Base-by-base conservation (phyloP, 1,284 basidiomycete genomes). In the Cryptococcus sp. region DNA sequence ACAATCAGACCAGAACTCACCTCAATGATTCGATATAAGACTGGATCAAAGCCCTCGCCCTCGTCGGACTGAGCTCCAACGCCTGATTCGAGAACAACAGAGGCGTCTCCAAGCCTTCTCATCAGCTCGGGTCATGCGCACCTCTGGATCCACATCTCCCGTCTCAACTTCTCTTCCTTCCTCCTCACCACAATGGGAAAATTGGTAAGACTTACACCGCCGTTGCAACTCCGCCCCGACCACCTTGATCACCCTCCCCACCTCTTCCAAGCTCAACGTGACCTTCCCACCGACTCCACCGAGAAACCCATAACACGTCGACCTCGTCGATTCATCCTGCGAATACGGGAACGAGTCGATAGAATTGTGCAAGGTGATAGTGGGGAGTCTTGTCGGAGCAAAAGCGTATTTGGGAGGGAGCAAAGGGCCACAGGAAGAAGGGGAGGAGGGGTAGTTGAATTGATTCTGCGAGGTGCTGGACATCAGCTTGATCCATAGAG, bases 1-100 rank as follows among this genome's bases (percentile, higher is more conserved):
- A 41, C 71, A 63, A 59, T 80, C 82, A 1, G 81, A 80, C 36
- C 75, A 73, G 43, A 19, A 58, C 64, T 40, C 40, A 70, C 63
- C 66, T 51, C 18, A 73, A 50, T 6, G 70, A 70, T 16, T 59
- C 57, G 26, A 93, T 71, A 73, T 90, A 94, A 2, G 83, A 74
- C 28, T 82, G 78, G 57, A 92, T 84, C 40, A 94, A 78, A 47
- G 83, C 76, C 57, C 79, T 83, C 57, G 88, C 82, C 35, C 82
- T 79, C 22, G 80, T 76, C 6, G 82, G 76, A 34, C 82, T 84
- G 38, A 92, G 78, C 62, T 93, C 89, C 50, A 94, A 81, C 21
- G 89, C 88, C 58, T 85, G 82, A 25, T 82, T 83, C 24, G 85
- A 87, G 75, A 94, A 92, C 53, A 94, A 82, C 72, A 93, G 83